phyloP scores from a whole-genome alignment of 768 basidiomycete genomes.

The Boletus pseudo-olivaceus region DNA sequence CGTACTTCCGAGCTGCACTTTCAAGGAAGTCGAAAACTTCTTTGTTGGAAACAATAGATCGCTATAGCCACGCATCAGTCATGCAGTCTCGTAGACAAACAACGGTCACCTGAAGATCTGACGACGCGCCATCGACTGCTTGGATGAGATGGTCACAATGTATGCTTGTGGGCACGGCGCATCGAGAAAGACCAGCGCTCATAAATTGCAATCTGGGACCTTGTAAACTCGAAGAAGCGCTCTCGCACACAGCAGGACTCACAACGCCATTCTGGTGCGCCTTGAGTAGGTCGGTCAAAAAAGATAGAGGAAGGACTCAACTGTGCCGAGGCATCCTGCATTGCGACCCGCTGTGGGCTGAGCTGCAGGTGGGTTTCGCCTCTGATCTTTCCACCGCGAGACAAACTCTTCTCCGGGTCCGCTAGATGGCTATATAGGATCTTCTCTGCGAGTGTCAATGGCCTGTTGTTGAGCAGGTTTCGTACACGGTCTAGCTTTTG shows the following conservation, averaged over 20 bases:
- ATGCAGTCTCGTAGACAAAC: neutral
- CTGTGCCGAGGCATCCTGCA: slow-evolving; percentile 95
- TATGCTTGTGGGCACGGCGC: slow-evolving; percentile 87
- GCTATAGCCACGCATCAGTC: slow-evolving; percentile 37
- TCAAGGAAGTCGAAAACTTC: slow-evolving; percentile 98
- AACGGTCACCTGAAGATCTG: slow-evolving; percentile 69
- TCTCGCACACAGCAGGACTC: slow-evolving; percentile 25
- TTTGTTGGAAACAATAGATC: slow-evolving; percentile 83
- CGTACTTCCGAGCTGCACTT: slow-evolving; percentile 85
- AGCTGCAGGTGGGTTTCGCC: slow-evolving; percentile 91
- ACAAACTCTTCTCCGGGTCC: slow-evolving; percentile 70
- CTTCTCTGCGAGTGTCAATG: slow-evolving; percentile 95
- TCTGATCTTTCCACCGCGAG: slow-evolving; percentile 62
- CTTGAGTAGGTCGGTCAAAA: slow-evolving; percentile 10
- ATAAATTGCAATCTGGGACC: slow-evolving; percentile 84
- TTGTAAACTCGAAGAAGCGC: slow-evolving; percentile 4
- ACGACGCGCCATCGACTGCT: slow-evolving; percentile 82
- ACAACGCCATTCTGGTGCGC: slow-evolving; percentile 75
- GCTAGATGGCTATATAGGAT: slow-evolving; percentile 91
- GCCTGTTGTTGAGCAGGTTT: slow-evolving; percentile 61
- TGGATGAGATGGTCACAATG: slow-evolving; percentile 99
- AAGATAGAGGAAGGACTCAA: slow-evolving; percentile 38
- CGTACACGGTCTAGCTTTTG: slow-evolving; percentile 69
- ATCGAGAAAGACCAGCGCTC: slow-evolving; percentile 84
- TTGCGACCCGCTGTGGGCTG: slow-evolving; percentile 89